A percentile compares a stretch with the other conserved stretches of the same genome.
These are phyloP conservation scores for Capsella bursapastoris DNA, from an alignment of 345 rosid genomes.

Conservation along the genomic window DNA sequence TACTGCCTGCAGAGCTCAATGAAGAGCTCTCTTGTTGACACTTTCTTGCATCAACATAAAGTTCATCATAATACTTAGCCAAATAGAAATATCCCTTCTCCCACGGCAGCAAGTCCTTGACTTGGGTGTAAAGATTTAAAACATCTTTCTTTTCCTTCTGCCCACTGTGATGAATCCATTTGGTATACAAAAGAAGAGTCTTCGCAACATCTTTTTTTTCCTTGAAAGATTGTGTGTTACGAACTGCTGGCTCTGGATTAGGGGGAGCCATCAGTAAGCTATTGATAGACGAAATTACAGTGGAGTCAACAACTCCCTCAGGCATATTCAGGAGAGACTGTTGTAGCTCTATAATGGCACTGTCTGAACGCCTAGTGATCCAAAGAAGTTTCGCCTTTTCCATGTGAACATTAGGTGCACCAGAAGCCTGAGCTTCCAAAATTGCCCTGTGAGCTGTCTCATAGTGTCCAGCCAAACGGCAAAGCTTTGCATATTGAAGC, in stretches of 20 bases:
- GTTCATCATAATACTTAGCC: slow-evolving; percentile 95
- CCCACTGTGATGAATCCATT: slow-evolving; percentile 93
- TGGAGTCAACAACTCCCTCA: slow-evolving; percentile 75
- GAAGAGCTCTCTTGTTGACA: slow-evolving; percentile 84
- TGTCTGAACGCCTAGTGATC: slow-evolving; percentile 86
- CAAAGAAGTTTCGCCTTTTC: slow-evolving; percentile 98
- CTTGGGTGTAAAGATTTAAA: slow-evolving; percentile 79
- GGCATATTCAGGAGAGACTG: slow-evolving; percentile 91
- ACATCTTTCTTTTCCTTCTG: slow-evolving; percentile 98
- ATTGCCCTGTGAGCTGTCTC: slow-evolving; percentile 94
- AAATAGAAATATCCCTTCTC: slow-evolving; percentile 93
- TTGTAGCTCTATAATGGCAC: slow-evolving; percentile 90
- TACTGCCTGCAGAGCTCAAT: slow-evolving; percentile 46
- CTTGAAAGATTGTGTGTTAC: slow-evolving; percentile 58
- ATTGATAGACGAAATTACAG: slow-evolving; percentile 69
- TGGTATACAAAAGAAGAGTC: slow-evolving; percentile 87
- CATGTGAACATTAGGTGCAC: slow-evolving; percentile 87
- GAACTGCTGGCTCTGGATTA: slow-evolving; percentile 61
- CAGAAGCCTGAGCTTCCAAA: slow-evolving; percentile 90
- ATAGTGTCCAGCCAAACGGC: slow-evolving; percentile 97
- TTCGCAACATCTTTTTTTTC: slow-evolving; percentile 81
- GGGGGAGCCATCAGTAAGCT: slow-evolving; percentile 75
- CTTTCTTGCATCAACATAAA: slow-evolving; percentile 91
- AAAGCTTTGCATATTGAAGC: slow-evolving; percentile 97
- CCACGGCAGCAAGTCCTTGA: slow-evolving; percentile 90